Conservation (phyloP, 1,284 basidiomycete genomes). For the Cutaneotrichosporon daszewskae region DNA sequence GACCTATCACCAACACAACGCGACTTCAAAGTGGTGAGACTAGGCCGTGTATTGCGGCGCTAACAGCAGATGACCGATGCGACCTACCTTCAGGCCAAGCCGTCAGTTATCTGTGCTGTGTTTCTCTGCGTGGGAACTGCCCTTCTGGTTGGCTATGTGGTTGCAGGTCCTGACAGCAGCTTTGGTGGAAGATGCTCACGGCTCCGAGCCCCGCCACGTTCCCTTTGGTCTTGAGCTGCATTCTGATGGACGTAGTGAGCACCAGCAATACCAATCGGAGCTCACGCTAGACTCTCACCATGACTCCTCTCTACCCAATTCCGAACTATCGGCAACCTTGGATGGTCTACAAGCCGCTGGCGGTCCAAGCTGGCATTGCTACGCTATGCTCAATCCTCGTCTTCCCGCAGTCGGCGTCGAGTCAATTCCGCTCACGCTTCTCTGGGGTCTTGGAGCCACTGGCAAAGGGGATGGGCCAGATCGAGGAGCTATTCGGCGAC, state of each 20-base stretch:
- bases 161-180: slow-evolving; percentile 11
- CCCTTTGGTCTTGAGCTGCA: slow-evolving; percentile 40
- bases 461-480: slow-evolving; percentile 21
- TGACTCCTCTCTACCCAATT: slow-evolving; percentile 29
- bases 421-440: slow-evolving; percentile 40
- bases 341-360: slow-evolving; percentile 43
- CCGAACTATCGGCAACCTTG: slow-evolving; percentile 32
- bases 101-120: slow-evolving; percentile 35
- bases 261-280: neutral
- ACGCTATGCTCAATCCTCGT: slow-evolving; percentile 32
- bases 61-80: slow-evolving; percentile 33
- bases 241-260: slow-evolving; percentile 40
- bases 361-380: slow-evolving; percentile 38
- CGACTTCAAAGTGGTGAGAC: slow-evolving; percentile 12
- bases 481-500: slow-evolving; percentile 30
- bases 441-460: slow-evolving; percentile 35
- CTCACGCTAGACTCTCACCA: slow-evolving; percentile 28
- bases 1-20: slow-evolving; percentile 9
- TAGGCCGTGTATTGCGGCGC: neutral
- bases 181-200: slow-evolving; percentile 45
- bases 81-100: slow-evolving; percentile 40
- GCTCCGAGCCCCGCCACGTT: slow-evolving; percentile 44
- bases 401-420: slow-evolving; percentile 43
- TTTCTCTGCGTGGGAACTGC: slow-evolving; percentile 40
- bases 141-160: slow-evolving; percentile 22